Base-by-base conservation (phyloP, 2,329 filamentous ascomycete species). In the Thielaviopsis euricoi region DNA sequence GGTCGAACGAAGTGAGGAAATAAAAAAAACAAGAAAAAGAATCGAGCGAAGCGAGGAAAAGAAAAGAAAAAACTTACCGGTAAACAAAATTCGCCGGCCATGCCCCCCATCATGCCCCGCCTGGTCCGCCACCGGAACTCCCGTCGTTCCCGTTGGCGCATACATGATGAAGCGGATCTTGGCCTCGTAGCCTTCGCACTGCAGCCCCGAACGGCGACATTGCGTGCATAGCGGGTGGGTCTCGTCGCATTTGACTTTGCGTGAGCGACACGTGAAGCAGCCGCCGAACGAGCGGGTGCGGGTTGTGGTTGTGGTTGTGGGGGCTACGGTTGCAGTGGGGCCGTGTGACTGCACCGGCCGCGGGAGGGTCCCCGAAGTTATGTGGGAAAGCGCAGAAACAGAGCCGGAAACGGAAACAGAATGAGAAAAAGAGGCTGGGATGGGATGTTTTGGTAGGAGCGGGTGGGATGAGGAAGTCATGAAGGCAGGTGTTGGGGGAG, bases 211-310 rank as follows among this genome's bases (percentile, higher is more conserved):
- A 13, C 50, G 33, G n/a, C 48, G 15, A 46, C 58, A 59, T 43
- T 59, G 58, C 12, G 10, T 46, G 5, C 50, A 59, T 3, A 53
- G 21, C 13, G 58, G 58, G 55, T 59, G 58, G 6, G 19, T 52
- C 40, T 56, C 54, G 51, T 59, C 58, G n/a, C 58, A 59, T 50
- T 59, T 59, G 21, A 57, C 58, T 53, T 59, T 59, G 50, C 58
- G 58, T 15, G 58, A 37, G 33, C 58, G 49, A 46, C 58, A 59
- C 3, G 58, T 59, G 26, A 59, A 59, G 21, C 58, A 59, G 15
- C 54, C 58, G 1, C 58, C 58, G 50, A 59, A 59, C 1, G 58
- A 59, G 9, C 58, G 53, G 12, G 53, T 53, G 6, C 58, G 53
- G 12, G 53, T 51, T 10, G 58, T 33, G 29, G 29, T n/a, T n/a